Conservation (phyloP, 306 rosid genomes). For the Cucurbita ficifolia region DNA sequence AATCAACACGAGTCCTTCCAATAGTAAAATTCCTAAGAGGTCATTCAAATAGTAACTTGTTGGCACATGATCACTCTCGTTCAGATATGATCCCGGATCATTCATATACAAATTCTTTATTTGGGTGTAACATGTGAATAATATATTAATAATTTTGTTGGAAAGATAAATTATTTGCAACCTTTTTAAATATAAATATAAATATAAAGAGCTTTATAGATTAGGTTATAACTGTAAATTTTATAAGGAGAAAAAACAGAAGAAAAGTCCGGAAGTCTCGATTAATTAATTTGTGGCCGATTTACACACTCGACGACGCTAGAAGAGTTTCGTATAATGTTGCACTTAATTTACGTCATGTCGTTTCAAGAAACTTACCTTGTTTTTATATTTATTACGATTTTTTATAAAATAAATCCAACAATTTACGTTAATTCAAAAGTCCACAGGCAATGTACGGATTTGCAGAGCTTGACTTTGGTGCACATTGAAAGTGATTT, state of each 20-base stretch:
- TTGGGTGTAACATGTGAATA: no score
- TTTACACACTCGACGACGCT: neutral
- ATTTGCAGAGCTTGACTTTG: neutral
- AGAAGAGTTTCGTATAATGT: neutral
- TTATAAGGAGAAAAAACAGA: neutral
- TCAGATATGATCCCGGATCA: no score
- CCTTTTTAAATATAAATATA: no score
- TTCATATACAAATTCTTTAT: no score
- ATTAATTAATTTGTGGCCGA: neutral
- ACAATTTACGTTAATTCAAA: neutral
- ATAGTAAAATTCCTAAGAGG: no score
- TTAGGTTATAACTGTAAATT: neutral
- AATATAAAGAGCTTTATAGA: neutral
- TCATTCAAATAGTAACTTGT: no score
- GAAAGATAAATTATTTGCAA: neutral
- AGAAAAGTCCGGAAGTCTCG: neutral
- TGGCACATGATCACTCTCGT: no score
- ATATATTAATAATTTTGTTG: neutral
- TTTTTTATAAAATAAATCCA: neutral
- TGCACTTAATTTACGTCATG: neutral
- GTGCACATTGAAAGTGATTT: neutral
- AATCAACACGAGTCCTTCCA: no score
- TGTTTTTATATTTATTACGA: neutral
- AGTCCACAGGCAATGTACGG: neutral
- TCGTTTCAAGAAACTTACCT: neutral